Conservation (phyloP, 306 rosid genomes). For the Ceratonia siliqua region DNA sequence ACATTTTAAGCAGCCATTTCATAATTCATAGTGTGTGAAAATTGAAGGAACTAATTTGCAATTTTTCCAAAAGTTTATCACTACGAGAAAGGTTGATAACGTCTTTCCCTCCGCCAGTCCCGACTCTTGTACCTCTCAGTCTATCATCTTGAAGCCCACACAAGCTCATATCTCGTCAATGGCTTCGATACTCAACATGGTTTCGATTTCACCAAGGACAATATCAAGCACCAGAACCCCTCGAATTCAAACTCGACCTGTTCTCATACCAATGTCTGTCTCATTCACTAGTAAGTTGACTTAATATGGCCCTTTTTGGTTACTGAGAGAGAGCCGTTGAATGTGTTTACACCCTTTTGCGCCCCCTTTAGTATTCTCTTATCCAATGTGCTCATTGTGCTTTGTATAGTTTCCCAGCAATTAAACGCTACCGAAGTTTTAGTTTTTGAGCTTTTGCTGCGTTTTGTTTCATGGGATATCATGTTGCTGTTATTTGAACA, state of each 20-base stretch:
- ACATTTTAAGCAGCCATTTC: no score
- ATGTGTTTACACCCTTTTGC: background rate
- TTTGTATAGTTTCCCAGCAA: background rate
- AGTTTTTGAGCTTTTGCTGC: background rate
- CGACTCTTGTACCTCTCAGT: background rate
- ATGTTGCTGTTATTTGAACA: constrained; percentile 10
- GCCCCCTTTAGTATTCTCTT: background rate
- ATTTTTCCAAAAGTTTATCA: constrained; percentile 44
- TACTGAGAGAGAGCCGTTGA: background rate
- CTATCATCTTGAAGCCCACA: background rate
- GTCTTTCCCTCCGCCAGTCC: background rate
- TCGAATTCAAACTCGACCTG: constrained; percentile 40
- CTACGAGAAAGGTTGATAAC: background rate
- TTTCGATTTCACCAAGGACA: constrained; percentile 42
- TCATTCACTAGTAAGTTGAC: constrained; percentile 58
- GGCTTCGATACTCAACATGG: constrained; percentile 57
- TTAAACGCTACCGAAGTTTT: background rate
- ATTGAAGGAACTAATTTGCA: no score
- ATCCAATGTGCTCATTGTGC: background rate
- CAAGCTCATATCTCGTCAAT: constrained; percentile 40
- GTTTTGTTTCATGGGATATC: background rate
- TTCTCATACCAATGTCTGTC: constrained; percentile 40
- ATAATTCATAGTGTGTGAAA: no score
- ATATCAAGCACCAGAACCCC: constrained; percentile 33
- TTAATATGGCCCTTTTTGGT: constrained; percentile 19